A percentile compares a stretch with the other conserved stretches of the same genome.
These are phyloP conservation scores for Suhomyces atakaporum DNA, from an alignment of 1,139 yeast genomes.

Conservation along the genomic window DNA sequence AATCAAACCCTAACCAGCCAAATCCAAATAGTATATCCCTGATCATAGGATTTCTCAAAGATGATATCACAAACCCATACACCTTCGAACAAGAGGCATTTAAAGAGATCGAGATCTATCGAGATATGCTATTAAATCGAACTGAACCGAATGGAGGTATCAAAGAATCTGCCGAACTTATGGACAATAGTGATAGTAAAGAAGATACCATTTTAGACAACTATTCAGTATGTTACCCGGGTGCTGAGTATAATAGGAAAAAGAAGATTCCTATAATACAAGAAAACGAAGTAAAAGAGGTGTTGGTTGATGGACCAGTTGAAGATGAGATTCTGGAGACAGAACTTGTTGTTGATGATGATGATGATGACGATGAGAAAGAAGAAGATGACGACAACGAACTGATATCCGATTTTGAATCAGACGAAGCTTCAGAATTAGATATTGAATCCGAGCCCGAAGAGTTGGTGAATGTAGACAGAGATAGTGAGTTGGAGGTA, in stretches of 20 bases:
- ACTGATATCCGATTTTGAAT: slow-evolving; percentile 8
- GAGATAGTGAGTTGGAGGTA: not conserved
- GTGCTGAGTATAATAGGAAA: slow-evolving; percentile 17
- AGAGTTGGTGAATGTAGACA: too few species aligned
- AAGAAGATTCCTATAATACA: slow-evolving; percentile 17
- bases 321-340: not conserved
- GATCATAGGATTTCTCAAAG: slow-evolving; percentile 58
- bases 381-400: slow-evolving; percentile 14
- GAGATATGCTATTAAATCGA: slow-evolving; percentile 30
- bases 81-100: slow-evolving; percentile 55
- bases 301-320: not conserved
- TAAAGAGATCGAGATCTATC: slow-evolving; percentile 39
- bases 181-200: too few species aligned
- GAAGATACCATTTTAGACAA: slow-evolving; percentile 23
- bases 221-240: slow-evolving; percentile 37
- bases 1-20: not conserved
- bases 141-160: slow-evolving; percentile 4
- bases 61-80: slow-evolving; percentile 64
- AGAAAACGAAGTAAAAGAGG: slow-evolving; percentile 16
- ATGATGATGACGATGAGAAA: slow-evolving; percentile 13
- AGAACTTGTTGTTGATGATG: slow-evolving; percentile 14
- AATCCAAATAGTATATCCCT: slow-evolving; percentile 51
- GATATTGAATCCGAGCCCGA: slow-evolving; percentile 17
- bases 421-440: slow-evolving; percentile 5
- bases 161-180: too few species aligned